Evolutionary conservation across 2,329 filamentous ascomycete genomes (phyloP), one percentile per base, ranked within the genome.

Genomic region (Phialocephala subalpina): DNA sequence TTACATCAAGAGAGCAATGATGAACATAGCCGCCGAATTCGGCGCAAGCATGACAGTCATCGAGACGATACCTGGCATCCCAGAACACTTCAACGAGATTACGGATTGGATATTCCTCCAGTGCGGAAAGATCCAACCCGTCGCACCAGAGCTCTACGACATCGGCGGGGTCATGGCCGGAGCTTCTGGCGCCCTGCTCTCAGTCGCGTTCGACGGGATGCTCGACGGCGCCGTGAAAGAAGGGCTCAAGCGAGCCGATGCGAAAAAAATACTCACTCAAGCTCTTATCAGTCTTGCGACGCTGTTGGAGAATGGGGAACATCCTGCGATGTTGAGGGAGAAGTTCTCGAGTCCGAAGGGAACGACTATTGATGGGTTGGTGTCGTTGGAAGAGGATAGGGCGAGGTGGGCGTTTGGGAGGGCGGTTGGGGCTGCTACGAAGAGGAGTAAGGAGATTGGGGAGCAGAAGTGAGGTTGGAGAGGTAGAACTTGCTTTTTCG

Each of bases 11-110:
- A 85, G 93, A 42, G 92, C 91, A 62, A 93, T 97, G 87, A 92
- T 92, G 72, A 97, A 97, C 81, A 93, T 92, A 0, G 93, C 93
- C 11, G 90, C 90, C 25, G 84, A 92, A 59, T 90, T 96, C 64
- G 83, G 93, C 45, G 89, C 97, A 78, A 90, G 87, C 71, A 96
- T 96, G 90, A 94, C 90, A 0, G 88, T 96, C 60, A 90, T 97
- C 70, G 73, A 76, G 42, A 68, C 65, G 16, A 67, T 60, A 14
- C 86, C 87, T 9, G 83, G 87, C 1, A 81, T 92, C 27, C 82
- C 85, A 5, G 75, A 82, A 1, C 78, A 82, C n/a, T 84, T 84
- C 49, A 80, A 86, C 66, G 80, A 77, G 67, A 83, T 94, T 8
- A 86, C 93, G 14, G 87, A 87, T 33, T 94, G 91, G 88, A 91